These are phyloP conservation scores for Neoarthrinium moseri DNA, from an alignment of 2,329 filamentous ascomycete genomes.

Conservation along the genomic window DNA sequence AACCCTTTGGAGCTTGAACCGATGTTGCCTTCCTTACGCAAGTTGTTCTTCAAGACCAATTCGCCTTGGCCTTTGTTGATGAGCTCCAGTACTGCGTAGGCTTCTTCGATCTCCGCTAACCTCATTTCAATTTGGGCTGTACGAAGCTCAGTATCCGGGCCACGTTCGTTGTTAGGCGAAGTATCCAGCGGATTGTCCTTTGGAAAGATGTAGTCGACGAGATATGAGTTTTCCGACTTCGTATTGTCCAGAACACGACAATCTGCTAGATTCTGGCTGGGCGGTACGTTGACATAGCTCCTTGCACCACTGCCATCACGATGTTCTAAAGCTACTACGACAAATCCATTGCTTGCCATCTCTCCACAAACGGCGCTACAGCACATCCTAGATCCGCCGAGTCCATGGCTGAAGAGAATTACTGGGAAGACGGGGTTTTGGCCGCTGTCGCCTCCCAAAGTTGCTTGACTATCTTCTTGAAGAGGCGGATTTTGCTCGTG, in stretches of 20 bases:
- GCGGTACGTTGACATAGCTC: constrained; percentile 57
- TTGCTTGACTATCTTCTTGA: constrained; percentile 18
- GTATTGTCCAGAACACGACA: constrained; percentile 30
- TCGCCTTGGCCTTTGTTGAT: constrained; percentile 55
- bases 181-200: constrained; percentile 51
- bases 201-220: constrained; percentile 63
- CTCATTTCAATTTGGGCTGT: constrained; percentile 62
- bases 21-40: constrained; percentile 55
- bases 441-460: constrained; percentile 11
- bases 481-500: constrained; percentile 24
- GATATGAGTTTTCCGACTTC: constrained; percentile 39
- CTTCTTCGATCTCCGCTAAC: constrained; percentile 64
- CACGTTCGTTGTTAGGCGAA: constrained; percentile 53
- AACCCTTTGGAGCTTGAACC: constrained; percentile 60
- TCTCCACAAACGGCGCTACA: constrained; percentile 65
- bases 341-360: constrained; percentile 64
- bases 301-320: constrained; percentile 63
- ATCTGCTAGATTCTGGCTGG: constrained; percentile 32
- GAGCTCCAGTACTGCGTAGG: constrained; percentile 52
- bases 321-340: constrained; percentile 65
- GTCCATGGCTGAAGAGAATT: constrained; percentile 65
- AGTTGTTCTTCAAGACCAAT: constrained; percentile 47
- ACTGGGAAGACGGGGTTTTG: constrained; percentile 54
- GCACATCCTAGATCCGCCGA: constrained; percentile 62
- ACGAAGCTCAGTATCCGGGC: constrained; percentile 59